phyloP scores from a whole-genome alignment of 805 yeast genomes.

The Wickerhamiella azymoides region DNA sequence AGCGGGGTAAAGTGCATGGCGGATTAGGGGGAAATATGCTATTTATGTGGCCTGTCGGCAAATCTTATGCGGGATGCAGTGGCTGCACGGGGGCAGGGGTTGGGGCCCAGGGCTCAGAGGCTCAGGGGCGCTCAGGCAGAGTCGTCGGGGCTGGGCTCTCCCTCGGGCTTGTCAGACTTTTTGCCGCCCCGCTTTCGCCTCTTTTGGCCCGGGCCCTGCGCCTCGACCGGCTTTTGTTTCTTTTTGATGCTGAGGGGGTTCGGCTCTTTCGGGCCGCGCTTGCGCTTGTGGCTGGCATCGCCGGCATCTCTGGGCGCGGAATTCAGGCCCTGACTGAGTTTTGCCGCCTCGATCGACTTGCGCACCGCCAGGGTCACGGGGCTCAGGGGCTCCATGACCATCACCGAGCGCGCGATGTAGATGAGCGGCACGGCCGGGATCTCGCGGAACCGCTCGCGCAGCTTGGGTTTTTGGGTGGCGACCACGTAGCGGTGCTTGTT shows the following conservation, averaged over 20 bases:
- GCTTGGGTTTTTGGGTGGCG: slow-evolving; percentile 63
- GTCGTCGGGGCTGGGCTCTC: neutral
- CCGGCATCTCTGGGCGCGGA: slow-evolving; percentile 18
- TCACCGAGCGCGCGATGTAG: slow-evolving; percentile 78
- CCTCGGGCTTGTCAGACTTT: neutral
- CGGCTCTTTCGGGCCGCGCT: slow-evolving; percentile 49
- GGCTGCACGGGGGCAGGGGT: neutral
- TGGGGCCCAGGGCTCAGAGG: too few species aligned
- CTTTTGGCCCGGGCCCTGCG: slow-evolving; percentile 10
- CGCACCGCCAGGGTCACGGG: slow-evolving; percentile 46
- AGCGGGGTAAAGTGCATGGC: neutral
- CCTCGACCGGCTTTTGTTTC: slow-evolving; percentile 33
- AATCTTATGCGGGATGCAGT: neutral
- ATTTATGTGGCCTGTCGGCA: neutral
- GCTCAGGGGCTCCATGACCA: slow-evolving; percentile 91
- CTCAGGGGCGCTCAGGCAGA: neutral
- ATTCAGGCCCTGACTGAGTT: slow-evolving; percentile 69
- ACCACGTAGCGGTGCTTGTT: slow-evolving; percentile 87
- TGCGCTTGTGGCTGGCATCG: slow-evolving; percentile 19
- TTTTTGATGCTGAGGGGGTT: slow-evolving; percentile 85
- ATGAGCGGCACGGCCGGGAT: slow-evolving; percentile 85
- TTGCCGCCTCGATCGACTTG: slow-evolving; percentile 42
- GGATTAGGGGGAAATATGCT: neutral
- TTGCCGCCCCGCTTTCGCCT: slow-evolving; percentile 17
- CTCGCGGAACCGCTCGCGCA: slow-evolving; percentile 54